Base-by-base conservation (phyloP, 2,329 filamentous ascomycete genomes). In the Penicillium hesseltinei region DNA sequence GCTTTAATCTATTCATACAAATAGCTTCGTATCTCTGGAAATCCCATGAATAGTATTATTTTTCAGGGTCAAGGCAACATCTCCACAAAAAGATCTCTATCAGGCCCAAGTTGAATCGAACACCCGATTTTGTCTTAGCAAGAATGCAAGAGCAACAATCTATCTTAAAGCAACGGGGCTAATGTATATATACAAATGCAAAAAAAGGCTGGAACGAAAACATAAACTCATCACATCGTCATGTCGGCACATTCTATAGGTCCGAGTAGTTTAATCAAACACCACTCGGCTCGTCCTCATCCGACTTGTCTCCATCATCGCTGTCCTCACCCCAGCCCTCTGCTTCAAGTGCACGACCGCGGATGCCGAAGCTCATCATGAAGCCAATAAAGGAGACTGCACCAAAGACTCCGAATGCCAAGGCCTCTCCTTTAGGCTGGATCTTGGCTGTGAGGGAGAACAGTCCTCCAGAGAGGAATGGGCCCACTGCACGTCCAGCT, bases 341-440 rank as follows among this genome's bases (percentile, higher is more conserved):
- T 3, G 82, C 82, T 69, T 88, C 86, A 1, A 87, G 73, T 13
- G 76, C 77, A 25, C 77, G 76, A 2, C 89, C 88, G 13, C 85
- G 81, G 61, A 97, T 93, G 1, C 89, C 88, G 58, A 93, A 87
- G 57, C 90, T 92, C 29, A 91, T 79, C 1, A 91, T 60, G 77
- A 93, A 96, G 0, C 93, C 94, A 0, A 92, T 58, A 33, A 96
- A 86, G 0, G 91, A 85, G 2, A 97, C 81, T 0, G 89, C 91
- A 0, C 89, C 92, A 71, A 97, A 97, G 0, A 96, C 74, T 1
- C 91, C 90, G 83, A 95, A 99, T 0, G 90, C 87, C 5, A 97
- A 76, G 1, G 87, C 86, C 73, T 96, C 92, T 1, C 94, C 93
- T 69, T 92, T 94, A 2, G 88, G 89, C 11, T 82, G 78, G 5